Evolutionary conservation across 163 green algal genomes (phyloP), one percentile per base, ranked within the genome.

Genomic region (Prototheca cutis): DNA sequence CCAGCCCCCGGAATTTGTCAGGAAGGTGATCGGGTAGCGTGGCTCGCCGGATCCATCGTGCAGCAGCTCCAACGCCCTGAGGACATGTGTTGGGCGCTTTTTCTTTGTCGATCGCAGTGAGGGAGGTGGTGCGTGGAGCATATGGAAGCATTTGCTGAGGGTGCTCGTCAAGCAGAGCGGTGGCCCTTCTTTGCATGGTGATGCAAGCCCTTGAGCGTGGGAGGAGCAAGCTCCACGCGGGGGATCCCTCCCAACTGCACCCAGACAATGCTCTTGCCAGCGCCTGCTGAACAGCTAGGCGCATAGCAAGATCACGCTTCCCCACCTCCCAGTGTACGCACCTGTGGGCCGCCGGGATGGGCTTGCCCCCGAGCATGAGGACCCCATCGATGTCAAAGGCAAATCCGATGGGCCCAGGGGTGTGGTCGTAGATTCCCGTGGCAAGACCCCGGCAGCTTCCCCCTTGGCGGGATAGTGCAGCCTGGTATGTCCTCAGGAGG

Each of bases 1-100:
- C 24, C 85, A 68, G 15, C 86, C 86, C 24, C 86, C 86, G 5
- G 86, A 83, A 53, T 95, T 94, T 2, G 87, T 95, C 7, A 95
- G 66, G 55, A 92, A 91, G 8, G 70, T 78, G 0, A 85, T 40
- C 0, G 85, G 83, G 47, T 76, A 81, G 1, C 25, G 49, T 4
- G 71, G 70, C 25, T 27, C 31, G 21, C 63, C 68, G 27, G 62
- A 62, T 1, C 40, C 21, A 24, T 40, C 33, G 54, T 84, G 80
- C 6, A 84, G 71, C 24, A 54, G 62, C 6, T 49, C 58, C 39
- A 84, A 48, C 2, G 74, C 77, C 18, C 62, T 65, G 59, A n/a
- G n/a, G n/a, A n/a, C n/a, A 45, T 21, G 42, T 51, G 42, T 51
- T n/a, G 10, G 42, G 13, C 6, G 42, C 13, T n/a, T 45, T 45